Evolutionary conservation across 345 rosid species (phyloP).

Genomic region (Dipteronia sinensis): DNA sequence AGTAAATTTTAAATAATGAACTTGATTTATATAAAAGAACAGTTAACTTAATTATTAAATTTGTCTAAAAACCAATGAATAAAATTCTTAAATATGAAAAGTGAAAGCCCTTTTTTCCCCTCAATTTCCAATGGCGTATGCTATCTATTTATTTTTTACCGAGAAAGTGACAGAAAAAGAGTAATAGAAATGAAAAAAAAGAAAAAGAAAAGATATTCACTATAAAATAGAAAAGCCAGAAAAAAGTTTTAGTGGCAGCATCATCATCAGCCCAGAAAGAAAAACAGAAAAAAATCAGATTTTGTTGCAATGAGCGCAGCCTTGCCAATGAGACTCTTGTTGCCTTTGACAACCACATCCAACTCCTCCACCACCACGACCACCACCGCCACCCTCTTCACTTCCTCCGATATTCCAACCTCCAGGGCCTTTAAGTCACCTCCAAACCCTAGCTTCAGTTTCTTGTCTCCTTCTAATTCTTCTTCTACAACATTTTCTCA

Average conservation of each 20-base stretch:
- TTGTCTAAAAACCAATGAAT: too few relatives aligned
- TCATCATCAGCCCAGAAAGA: neutral
- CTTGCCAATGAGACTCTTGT: neutral
- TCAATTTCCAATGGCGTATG: neutral
- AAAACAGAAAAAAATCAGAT: neutral
- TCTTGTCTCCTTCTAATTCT: neutral
- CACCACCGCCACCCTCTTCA: neutral
- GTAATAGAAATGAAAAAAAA: neutral
- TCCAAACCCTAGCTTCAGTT: neutral
- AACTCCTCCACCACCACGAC: neutral
- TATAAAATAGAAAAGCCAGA: neutral
- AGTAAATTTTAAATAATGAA: too few relatives aligned
- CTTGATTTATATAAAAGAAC: too few relatives aligned
- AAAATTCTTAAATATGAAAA: neutral
- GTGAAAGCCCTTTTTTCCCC: neutral
- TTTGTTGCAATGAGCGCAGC: constrained; percentile 2
- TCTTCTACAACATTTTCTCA: neutral
- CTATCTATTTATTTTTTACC: neutral
- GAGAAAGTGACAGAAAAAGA: constrained; percentile 1
- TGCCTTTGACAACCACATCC: neutral
- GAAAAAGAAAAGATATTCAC: neutral
- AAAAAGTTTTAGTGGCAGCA: too few relatives aligned
- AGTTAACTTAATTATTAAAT: too few relatives aligned
- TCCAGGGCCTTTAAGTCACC: neutral
- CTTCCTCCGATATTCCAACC: neutral